Conservation (phyloP, 75 land plant genomes). For the Pinus tabuliformis region DNA sequence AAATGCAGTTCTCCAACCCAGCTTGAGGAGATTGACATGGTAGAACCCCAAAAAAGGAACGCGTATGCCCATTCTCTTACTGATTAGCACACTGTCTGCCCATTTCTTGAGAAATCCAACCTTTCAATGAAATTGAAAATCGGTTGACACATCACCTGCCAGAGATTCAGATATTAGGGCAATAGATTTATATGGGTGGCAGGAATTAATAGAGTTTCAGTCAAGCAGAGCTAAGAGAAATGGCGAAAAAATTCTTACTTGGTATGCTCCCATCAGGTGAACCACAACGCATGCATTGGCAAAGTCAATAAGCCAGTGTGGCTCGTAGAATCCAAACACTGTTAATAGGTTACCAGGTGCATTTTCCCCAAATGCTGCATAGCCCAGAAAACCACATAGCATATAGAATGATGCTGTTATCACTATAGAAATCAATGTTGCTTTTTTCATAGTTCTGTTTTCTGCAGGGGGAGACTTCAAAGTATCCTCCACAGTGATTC, state of each 20-base stretch:
- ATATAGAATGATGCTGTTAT: constrained; percentile 66
- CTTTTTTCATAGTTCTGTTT: constrained; percentile 69
- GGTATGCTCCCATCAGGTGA: constrained; percentile 78
- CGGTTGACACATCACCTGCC: constrained; percentile 38
- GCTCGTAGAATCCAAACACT: constrained; percentile 68
- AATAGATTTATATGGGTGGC: not conserved
- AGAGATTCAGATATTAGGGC: not conserved
- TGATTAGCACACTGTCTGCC: constrained; percentile 19
- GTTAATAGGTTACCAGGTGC: constrained; percentile 77
- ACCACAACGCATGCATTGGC: constrained; percentile 74
- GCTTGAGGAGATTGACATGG: constrained; percentile 21
- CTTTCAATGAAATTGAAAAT: constrained; percentile 31
- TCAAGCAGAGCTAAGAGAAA: not conserved
- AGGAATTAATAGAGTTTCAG: not conserved
- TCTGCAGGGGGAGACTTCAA: constrained; percentile 70
- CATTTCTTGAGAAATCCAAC: constrained; percentile 7
- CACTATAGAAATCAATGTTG: constrained; percentile 33
- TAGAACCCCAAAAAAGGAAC: constrained; percentile 15
- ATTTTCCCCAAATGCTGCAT: constrained; percentile 75
- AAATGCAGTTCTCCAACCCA: constrained; percentile 34
- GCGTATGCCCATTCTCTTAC: constrained; percentile 5
- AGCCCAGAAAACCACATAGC: constrained; percentile 67
- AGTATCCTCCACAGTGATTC: constrained; percentile 47
- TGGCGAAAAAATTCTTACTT: constrained; percentile 27
- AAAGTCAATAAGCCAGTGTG: constrained; percentile 72